Percentiles rank a stretch among this genome's conserved stretches.
Conservation (phyloP, 345 rosid genomes). For the Rubroshorea leprosula region DNA sequence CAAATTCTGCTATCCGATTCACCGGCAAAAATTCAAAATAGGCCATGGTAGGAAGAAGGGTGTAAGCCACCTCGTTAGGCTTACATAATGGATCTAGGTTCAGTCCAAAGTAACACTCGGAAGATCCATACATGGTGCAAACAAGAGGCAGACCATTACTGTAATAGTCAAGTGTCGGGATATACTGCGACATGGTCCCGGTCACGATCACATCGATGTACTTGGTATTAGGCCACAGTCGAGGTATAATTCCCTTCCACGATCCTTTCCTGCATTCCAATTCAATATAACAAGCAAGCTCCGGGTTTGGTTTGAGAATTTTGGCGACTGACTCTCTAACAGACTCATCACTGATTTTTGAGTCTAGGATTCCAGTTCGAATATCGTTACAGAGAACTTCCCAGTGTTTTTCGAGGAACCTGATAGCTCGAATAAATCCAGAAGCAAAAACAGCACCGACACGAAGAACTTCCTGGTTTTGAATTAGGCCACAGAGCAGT, state of each 20-base stretch:
- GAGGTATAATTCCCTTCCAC: slow-evolving; percentile 48
- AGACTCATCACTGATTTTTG: slow-evolving; percentile 31
- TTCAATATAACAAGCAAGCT: slow-evolving; percentile 40
- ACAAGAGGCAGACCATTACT: slow-evolving; percentile 51
- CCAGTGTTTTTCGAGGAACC: slow-evolving; percentile 49
- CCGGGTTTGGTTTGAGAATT: slow-evolving; percentile 35
- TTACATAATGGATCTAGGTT: slow-evolving; percentile 41
- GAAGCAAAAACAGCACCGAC: slow-evolving; percentile 61
- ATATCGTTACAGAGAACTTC: slow-evolving; percentile 32
- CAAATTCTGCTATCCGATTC: slow-evolving; percentile 26
- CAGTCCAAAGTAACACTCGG: slow-evolving; percentile 52
- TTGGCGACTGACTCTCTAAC: slow-evolving; percentile 38
- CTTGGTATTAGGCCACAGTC: slow-evolving; percentile 50
- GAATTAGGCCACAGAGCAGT: slow-evolving; percentile 52
- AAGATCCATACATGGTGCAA: slow-evolving; percentile 62
- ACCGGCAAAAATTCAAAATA: slow-evolving; percentile 53
- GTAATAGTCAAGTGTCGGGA: slow-evolving; percentile 48
- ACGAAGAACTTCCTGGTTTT: slow-evolving; percentile 38
- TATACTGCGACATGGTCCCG: slow-evolving; percentile 61
- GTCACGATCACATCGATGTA: slow-evolving; percentile 59
- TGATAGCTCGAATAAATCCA: slow-evolving; percentile 54
- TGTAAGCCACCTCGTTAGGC: slow-evolving; percentile 43
- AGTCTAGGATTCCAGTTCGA: slow-evolving; percentile 33
- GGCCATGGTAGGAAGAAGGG: slow-evolving; percentile 54
- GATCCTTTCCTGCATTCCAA: slow-evolving; percentile 33